These are phyloP conservation scores for Diaporthe capsici DNA, from an alignment of 2,329 filamentous ascomycete genomes.

Conservation along the genomic window DNA sequence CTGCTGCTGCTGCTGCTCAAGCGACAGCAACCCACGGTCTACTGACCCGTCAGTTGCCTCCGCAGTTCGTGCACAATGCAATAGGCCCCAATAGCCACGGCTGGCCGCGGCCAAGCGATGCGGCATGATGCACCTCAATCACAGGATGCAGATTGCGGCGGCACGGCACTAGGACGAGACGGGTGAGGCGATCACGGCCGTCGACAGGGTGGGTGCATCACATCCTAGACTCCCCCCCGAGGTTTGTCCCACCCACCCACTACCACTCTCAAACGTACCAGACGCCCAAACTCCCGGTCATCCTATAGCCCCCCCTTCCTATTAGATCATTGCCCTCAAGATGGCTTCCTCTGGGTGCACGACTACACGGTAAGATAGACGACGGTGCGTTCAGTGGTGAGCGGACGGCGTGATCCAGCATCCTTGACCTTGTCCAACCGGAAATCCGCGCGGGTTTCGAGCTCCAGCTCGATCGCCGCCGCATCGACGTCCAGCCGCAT, in stretches of 20 bases:
- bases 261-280: constrained; percentile 33
- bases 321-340: constrained; percentile 7
- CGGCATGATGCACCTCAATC: constrained; percentile 39
- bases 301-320: neutral
- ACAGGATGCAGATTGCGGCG: constrained; percentile 33
- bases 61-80: constrained; percentile 14
- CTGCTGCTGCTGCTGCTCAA: neutral
- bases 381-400: neutral
- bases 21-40: constrained; percentile 13
- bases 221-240: constrained; percentile 33
- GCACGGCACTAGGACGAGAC: constrained; percentile 32
- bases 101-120: constrained; percentile 33
- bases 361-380: neutral
- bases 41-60: constrained; percentile 12
- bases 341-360: constrained; percentile 3
- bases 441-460: neutral
- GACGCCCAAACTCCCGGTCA: constrained; percentile 32
- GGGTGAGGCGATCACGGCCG: constrained; percentile 31
- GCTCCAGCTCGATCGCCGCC: constrained; percentile 3
- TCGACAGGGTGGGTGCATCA: constrained; percentile 36
- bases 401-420: neutral
- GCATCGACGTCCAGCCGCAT: constrained; percentile 32
- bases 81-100: constrained; percentile 3
- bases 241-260: constrained; percentile 33
- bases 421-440: neutral